A percentile compares a stretch with the other conserved stretches of the same genome.
These are phyloP conservation scores for Tuber indicum DNA, from an alignment of 495 filamentous ascomycete species.

Conservation along the genomic window DNA sequence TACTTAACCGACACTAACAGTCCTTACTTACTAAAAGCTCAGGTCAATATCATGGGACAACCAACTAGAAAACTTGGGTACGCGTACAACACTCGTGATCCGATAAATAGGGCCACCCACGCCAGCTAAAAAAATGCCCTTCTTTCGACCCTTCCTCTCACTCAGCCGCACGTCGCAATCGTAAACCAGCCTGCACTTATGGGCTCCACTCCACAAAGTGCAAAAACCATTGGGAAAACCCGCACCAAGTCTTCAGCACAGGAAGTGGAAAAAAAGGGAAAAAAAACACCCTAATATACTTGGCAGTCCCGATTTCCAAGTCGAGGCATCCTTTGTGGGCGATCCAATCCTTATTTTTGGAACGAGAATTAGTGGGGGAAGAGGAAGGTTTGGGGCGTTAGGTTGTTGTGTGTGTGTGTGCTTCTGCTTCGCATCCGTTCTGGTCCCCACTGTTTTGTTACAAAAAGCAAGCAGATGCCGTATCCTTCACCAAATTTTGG, in stretches of 20 bases:
- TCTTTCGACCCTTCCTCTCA: neutral
- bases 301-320: neutral
- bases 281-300: neutral
- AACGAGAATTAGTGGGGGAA: neutral
- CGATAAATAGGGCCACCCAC: neutral
- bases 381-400: neutral
- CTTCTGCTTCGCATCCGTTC: neutral
- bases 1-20: neutral
- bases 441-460: neutral
- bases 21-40: neutral
- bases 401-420: neutral
- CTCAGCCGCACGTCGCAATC: slow-evolving; percentile 5
- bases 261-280: neutral
- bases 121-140: neutral
- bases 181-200: neutral
- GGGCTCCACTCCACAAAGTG: neutral
- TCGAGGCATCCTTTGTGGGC: neutral
- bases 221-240: neutral
- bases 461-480: neutral
- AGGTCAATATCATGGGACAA: neutral
- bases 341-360: slow-evolving; percentile 2
- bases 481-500: neutral
- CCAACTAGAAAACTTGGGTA: neutral
- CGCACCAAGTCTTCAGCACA: neutral
- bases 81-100: neutral